Percentiles rank a stretch among this genome's conserved stretches.
These are phyloP conservation scores for Neoboletus brunneissimus DNA, from an alignment of 768 basidiomycete species.

Conservation along the genomic window DNA sequence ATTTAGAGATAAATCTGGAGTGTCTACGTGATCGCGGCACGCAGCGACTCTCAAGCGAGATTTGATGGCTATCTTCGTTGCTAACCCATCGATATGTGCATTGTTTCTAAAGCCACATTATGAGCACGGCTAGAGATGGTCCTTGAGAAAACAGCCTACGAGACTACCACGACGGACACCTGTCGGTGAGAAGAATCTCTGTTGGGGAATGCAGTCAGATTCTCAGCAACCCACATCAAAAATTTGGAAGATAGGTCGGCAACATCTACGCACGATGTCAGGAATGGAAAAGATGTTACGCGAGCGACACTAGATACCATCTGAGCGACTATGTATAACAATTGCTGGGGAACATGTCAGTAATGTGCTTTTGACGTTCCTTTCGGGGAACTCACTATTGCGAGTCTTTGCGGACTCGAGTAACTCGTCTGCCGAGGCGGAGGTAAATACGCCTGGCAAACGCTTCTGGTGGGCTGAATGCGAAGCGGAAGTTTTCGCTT, in stretches of 20 bases:
- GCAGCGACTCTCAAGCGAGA: conserved; percentile 18
- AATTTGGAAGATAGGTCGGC: conserved; percentile 18
- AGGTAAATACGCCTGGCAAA: neutral
- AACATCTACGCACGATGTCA: conserved; percentile 16
- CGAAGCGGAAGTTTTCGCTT: neutral
- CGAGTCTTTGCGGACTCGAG: conserved; percentile 20
- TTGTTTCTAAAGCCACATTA: conserved; percentile 10
- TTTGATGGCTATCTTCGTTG: conserved; percentile 11
- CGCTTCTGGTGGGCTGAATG: neutral
- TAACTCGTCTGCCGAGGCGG: conserved; percentile 7
- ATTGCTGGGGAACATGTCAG: conserved; percentile 19
- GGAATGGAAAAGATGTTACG: neutral
- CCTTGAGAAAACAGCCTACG: conserved; percentile 11
- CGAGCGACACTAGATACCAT: conserved; percentile 14
- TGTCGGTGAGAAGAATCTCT: conserved; percentile 1
- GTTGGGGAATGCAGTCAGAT: neutral
- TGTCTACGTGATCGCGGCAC: conserved; percentile 13
- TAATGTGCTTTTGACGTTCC: neutral
- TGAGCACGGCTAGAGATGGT: neutral
- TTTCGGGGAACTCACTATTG: conserved; percentile 19
- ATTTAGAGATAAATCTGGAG: conserved; percentile 18
- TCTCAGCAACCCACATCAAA: conserved; percentile 16
- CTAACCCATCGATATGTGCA: conserved; percentile 11
- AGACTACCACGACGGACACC: conserved; percentile 20
- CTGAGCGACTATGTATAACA: conserved; percentile 13